Evolutionary conservation across 345 rosid genomes (phyloP).

Genomic region (Bretschneidera sinensis): DNA sequence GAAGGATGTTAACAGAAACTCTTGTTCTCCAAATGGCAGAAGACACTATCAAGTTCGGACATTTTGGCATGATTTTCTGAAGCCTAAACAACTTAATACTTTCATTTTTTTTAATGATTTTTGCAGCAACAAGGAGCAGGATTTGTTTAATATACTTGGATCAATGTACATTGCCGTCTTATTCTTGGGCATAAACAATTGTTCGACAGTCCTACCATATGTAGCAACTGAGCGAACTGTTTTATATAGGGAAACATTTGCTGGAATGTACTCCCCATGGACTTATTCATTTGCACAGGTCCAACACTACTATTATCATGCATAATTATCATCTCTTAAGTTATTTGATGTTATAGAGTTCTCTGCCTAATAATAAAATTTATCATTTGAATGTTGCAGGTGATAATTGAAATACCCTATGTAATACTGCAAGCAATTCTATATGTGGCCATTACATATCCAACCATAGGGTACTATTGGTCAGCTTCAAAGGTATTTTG

Average conservation of each 20-base stretch:
- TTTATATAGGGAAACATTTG: slow-evolving; percentile 32
- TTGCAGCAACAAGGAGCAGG: slow-evolving; percentile 32
- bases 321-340: too few species aligned
- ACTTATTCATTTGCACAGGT: slow-evolving; percentile 48
- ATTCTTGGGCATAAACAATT: slow-evolving; percentile 30
- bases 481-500: slow-evolving; percentile 35
- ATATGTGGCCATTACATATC: slow-evolving; percentile 28
- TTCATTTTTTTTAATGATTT: slow-evolving; percentile 1
- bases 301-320: too few species aligned
- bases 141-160: slow-evolving; percentile 30
- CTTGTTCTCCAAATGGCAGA: too few species aligned
- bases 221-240: slow-evolving; percentile 31
- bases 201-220: slow-evolving; percentile 26
- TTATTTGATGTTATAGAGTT: too few species aligned
- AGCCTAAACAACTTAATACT: too few species aligned
- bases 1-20: too few species aligned
- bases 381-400: too few species aligned
- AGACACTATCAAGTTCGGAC: too few species aligned
- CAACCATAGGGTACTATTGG: slow-evolving; percentile 33
- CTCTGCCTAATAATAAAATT: too few species aligned
- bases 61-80: too few species aligned
- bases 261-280: too few species aligned
- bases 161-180: slow-evolving; percentile 28
- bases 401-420: slow-evolving; percentile 44
- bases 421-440: slow-evolving; percentile 26